Base-by-base conservation (phyloP, 2,329 filamentous ascomycete genomes). In the Xylaria sp. region DNA sequence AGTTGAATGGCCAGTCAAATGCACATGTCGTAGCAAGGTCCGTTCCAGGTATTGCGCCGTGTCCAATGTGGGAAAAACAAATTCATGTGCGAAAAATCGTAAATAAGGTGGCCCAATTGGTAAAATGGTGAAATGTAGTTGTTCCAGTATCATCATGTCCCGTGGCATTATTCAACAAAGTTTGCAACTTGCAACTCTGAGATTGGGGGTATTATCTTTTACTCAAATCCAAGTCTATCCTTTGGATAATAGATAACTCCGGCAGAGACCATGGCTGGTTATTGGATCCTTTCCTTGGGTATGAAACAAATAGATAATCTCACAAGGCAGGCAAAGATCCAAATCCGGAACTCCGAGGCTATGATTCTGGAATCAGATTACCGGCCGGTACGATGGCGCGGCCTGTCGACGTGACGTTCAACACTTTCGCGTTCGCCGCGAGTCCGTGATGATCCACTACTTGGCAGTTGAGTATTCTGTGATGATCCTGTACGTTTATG, bases 111-210 rank as follows among this genome's bases (percentile, higher is more conserved):
- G 70, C 73, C 70, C 72, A 67, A 60, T 50, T 66, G 68, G 60
- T 69, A 53, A 64, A 61, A 63, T 65, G 67, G 60, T 69, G 59
- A 65, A 60, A 63, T 68, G 63, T 68, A 65, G 60, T 64, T 62
- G 58, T 57, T 71, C 72, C 74, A 70, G 72, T 71, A 56, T 65
- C 68, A 72, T 70, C 62, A 63, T 68, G 66, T 75, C 72, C 75
- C 70, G 71, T 71, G 67, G 72, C 68, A 75, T 73, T 73, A 71
- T 74, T 76, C 70, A 75, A 70, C 39, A 63, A 74, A 76, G 72
- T 72, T 73, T 75, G 73, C 76, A 77, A 77, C 76, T 78, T 77
- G 77, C 77, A 77, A 76, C 77, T 77, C 69, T 73, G 74, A 72
- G 71, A 73, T 66, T 72, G 67, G 34, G 34, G 70, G 48, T 65